phyloP scores from a whole-genome alignment of 2,329 filamentous ascomycete species.

The Akanthomyces muscarius region DNA sequence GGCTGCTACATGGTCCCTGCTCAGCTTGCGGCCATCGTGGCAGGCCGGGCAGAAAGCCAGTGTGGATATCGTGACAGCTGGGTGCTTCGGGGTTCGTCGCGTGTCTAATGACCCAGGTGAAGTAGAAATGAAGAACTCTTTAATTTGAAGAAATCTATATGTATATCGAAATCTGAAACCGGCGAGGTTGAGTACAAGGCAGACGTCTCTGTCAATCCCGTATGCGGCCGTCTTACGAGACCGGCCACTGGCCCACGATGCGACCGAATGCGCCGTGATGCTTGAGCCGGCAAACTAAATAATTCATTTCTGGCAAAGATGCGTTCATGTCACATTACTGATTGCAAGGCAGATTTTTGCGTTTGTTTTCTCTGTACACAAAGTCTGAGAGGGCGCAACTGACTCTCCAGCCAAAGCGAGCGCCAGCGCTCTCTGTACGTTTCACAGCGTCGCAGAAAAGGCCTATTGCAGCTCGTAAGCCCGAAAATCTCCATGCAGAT shows the following conservation, averaged over 20 bases:
- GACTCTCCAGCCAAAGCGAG: not conserved
- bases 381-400: not conserved
- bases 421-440: not conserved
- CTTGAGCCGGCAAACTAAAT: not conserved
- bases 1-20: not conserved
- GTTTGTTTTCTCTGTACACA: not conserved
- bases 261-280: not conserved
- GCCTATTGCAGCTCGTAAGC: not conserved
- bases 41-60: not conserved
- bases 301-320: not conserved
- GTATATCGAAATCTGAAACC: not conserved
- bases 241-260: not conserved
- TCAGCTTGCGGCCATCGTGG: not conserved
- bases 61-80: not conserved
- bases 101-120: not conserved
- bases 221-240: conserved; percentile 10
- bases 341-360: not conserved
- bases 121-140: not conserved
- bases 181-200: conserved; percentile 13
- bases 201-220: not conserved
- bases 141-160: not conserved
- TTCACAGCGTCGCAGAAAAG: not conserved
- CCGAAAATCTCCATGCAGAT: not conserved
- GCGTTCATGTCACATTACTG: not conserved
- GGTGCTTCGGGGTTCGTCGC: not conserved